These are phyloP conservation scores for Solanum lignicaule DNA, from an alignment of 257 asterid genomes.

Conservation along the genomic window DNA sequence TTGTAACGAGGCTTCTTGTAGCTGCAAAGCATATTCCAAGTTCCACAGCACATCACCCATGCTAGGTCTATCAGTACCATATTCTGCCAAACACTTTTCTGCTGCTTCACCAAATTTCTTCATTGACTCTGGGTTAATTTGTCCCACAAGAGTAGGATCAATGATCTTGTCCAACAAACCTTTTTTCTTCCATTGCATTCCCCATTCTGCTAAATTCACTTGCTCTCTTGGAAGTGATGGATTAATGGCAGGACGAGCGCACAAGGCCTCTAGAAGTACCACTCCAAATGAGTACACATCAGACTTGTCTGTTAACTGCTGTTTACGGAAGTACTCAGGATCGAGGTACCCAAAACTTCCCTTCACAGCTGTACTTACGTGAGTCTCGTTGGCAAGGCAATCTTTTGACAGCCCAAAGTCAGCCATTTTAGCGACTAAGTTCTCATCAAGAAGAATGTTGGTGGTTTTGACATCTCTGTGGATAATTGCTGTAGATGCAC, in stretches of 20 bases:
- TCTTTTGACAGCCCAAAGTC: conserved; percentile 91
- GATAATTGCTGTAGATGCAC: conserved; percentile 75
- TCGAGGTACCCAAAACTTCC: conserved; percentile 93
- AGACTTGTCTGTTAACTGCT: conserved; percentile 72
- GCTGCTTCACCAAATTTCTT: conserved; percentile 76
- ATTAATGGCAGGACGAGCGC: conserved; percentile 77
- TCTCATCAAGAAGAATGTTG: conserved; percentile 67
- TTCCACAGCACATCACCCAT: conserved; percentile 98
- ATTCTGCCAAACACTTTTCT: conserved; percentile 82
- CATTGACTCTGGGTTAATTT: conserved; percentile 65
- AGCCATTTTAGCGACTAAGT: conserved; percentile 77
- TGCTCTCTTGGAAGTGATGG: conserved; percentile 81
- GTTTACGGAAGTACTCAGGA: conserved; percentile 86
- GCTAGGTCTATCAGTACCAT: conserved; percentile 80
- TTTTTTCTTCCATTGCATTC: conserved; percentile 85
- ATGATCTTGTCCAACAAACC: conserved; percentile 72
- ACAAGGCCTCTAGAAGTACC: conserved; percentile 58
- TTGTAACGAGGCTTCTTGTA: conserved; percentile 55
- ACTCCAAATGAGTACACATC: conserved; percentile 93
- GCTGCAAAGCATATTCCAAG: conserved; percentile 69
- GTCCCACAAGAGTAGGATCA: conserved; percentile 53
- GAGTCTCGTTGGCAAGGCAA: conserved; percentile 32
- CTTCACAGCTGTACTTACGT: conserved; percentile 91
- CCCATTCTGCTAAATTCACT: conserved; percentile 95
- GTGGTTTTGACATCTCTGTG: conserved; percentile 91